Evolutionary conservation across 306 rosid species (phyloP), one percentile per base, ranked within the genome.

Genomic region (Cercis canadensis): DNA sequence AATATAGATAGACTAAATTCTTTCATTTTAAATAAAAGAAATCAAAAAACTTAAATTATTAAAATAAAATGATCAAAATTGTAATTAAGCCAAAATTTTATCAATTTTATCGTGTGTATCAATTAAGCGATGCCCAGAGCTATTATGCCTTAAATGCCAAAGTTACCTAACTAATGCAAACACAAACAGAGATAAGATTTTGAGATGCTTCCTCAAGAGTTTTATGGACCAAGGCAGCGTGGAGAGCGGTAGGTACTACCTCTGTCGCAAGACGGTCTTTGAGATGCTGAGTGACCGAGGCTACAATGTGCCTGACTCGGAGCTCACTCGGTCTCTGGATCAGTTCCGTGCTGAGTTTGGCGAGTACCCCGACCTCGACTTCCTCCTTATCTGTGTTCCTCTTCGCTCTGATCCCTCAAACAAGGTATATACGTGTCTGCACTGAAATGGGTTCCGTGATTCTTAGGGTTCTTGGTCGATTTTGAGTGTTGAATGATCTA

Each of bases 251-350:
- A 73, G 88, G 4, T 83, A 65, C 81, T 86, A 37, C 57, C 17
- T 56, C 29, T 62, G 64, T 9, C 79, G 81, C 11, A 65, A 37
- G 39, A 86, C 86, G 15, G 62, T 66, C 17, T 7, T 68, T 45
- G 88, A 86, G 15, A 83, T 86, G 91, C 86, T 86, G 4, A 43
- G 5, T 0, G 91, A 81, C 47, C 76, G 88, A 53, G 85, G 91
- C 58, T 86, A 81, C 72, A 72, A 41, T n/a, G 88, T 86, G 16
- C 40, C 74, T 2, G 57, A 57, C 18, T 36, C 75, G 0, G 83
- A 83, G 12, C 72, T 86, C 17, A 37, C 75, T 62, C 73, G 62
- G 21, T 60, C 91, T 0, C 77, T 83, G n/a, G 2, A 32, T 3
- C 78, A 78, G 6, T 86, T 83, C 58, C 85, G 71, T 5, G 32